phyloP scores from a whole-genome alignment of 2,329 filamentous ascomycete genomes.

The Trichoderma breve region DNA sequence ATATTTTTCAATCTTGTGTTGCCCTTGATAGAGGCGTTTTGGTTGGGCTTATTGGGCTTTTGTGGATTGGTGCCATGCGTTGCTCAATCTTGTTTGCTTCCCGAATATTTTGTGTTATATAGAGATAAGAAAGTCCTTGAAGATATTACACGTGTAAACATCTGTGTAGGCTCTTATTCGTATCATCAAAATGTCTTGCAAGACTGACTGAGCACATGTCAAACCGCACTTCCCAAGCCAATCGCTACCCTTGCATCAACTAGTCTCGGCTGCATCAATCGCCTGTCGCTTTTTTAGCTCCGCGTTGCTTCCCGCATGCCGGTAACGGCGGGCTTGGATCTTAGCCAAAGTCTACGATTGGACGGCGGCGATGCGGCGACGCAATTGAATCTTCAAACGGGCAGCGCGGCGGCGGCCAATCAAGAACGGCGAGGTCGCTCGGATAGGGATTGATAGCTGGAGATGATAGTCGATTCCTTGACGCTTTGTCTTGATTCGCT shows the following conservation, averaged over 20 bases:
- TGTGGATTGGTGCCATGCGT: not conserved
- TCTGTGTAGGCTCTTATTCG: not conserved
- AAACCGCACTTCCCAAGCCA: not conserved
- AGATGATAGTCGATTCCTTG: not conserved
- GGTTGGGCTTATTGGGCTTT: not conserved
- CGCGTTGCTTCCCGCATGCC: not conserved
- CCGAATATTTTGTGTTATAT: not conserved
- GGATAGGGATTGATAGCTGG: slow-evolving; percentile 1
- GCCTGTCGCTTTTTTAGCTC: not conserved
- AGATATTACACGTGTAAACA: not conserved
- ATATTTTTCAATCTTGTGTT: not conserved
- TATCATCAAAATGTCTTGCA: not conserved
- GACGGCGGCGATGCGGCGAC: slow-evolving; percentile 4
- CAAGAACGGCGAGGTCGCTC: not conserved
- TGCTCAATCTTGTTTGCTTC: not conserved
- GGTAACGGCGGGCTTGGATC: slow-evolving; percentile 7
- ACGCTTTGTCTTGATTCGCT: not conserved
- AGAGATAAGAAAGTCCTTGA: not conserved
- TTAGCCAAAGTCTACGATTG: slow-evolving; percentile 8
- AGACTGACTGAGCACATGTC: not conserved
- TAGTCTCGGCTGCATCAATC: not conserved
- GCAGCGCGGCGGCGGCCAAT: slow-evolving; percentile 2
- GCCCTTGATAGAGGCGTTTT: not conserved
- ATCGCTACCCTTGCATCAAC: not conserved
- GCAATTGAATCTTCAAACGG: slow-evolving; percentile 21